phyloP scores from a whole-genome alignment of 2,329 filamentous ascomycete species.

The Neopestalotiopsis rosae region DNA sequence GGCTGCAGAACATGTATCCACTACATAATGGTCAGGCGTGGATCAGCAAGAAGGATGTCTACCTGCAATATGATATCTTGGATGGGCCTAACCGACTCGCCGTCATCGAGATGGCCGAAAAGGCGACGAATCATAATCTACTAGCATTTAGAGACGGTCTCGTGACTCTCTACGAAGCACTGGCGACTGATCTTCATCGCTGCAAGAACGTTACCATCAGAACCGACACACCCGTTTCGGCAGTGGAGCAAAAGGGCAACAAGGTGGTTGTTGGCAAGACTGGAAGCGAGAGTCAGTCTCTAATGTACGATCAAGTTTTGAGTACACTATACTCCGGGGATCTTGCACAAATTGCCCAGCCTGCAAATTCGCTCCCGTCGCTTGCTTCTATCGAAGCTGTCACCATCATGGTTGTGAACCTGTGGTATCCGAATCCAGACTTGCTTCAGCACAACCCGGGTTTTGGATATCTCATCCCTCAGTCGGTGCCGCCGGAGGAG shows the following conservation, averaged over 20 bases:
- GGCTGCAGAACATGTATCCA: conserved; percentile 42
- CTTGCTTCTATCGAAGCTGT: conserved; percentile 67
- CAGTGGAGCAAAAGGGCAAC: conserved; percentile 44
- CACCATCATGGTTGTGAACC: conserved; percentile 89
- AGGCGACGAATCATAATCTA: conserved; percentile 38
- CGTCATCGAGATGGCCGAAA: conserved; percentile 34
- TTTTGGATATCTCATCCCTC: conserved; percentile 92
- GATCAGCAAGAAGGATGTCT: conserved; percentile 27
- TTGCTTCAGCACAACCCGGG: conserved; percentile 69
- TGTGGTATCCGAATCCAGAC: conserved; percentile 75
- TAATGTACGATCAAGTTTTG: conserved; percentile 62
- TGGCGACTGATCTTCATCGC: conserved; percentile 55
- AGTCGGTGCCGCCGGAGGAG: conserved; percentile 68
- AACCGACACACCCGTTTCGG: conserved; percentile 51
- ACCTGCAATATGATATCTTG: conserved; percentile 29
- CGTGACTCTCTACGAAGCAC: conserved; percentile 59
- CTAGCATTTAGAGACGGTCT: conserved; percentile 66
- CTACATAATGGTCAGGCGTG: not conserved
- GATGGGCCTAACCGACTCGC: conserved; percentile 25
- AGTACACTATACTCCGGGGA: conserved; percentile 64
- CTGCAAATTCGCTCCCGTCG: conserved; percentile 45
- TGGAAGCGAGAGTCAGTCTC: conserved; percentile 21
- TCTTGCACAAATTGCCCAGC: conserved; percentile 44
- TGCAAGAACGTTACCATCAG: conserved; percentile 67
- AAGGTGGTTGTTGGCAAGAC: conserved; percentile 47